Evolutionary conservation across 257 asterid genomes (phyloP), one percentile per base, ranked within the genome.

Genomic region (Primulina eburnea): DNA sequence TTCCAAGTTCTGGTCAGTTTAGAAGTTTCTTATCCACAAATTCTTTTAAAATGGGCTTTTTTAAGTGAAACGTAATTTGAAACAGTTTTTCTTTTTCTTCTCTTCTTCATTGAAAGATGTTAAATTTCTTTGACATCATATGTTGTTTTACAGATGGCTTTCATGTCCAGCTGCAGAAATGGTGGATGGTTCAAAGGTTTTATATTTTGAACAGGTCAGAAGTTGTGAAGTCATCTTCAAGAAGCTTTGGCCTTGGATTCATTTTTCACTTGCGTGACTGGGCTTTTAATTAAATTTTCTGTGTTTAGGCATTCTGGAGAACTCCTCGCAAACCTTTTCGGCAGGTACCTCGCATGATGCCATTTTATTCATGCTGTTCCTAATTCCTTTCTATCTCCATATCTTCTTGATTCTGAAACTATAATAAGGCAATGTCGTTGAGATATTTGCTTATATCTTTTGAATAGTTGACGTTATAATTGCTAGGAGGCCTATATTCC

Each of bases 131-230:
- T 50, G n/a, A 50, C 57, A 16, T 50, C 21, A 17, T 16, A 50
- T 50, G 20, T 50, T 16, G 1, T 16, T 50, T 50, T 50, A 7
- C 20, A 50, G 57, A 50, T 50, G 57, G 57, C 57, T 50, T 50
- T 50, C 57, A 50, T 50, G 57, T 8, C 57, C 57, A 16, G 57
- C 57, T 55, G 96, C 96, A 0, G 99, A 94, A 79, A 89, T 91
- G 97, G 96, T 80, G 60, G 99, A 94, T 82, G 99, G 95, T 78
- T 88, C 99, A 21, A 94, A 84, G 84, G 96, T 94, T 76, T 78
- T 91, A 85, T 94, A 94, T 82, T 85, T 88, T 80, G 99, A 94
- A 69, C 92, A 94, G 92, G 99, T 88, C 21, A 59, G 65, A 71
- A 47, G 40, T 71, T 72, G 57, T 62, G 68, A 52, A 50, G 57